phyloP scores from a whole-genome alignment of 176 grass and related monocot genomes.

The Ensete ventricosum region DNA sequence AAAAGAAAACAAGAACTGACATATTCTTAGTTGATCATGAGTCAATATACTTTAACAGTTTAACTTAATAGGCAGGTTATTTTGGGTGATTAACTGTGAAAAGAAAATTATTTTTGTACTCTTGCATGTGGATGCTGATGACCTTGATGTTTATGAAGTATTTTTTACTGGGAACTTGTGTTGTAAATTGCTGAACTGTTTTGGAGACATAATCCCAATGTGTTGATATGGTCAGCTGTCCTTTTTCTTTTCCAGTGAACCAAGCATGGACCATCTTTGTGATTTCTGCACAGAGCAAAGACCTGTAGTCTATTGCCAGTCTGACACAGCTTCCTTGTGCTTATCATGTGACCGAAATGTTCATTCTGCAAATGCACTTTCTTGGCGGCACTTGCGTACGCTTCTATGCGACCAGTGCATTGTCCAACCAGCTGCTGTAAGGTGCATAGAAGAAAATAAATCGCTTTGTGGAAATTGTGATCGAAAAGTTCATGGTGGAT shows the following conservation, averaged over 20 bases:
- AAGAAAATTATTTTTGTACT: too few species aligned
- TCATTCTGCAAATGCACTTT: conserved; percentile 92
- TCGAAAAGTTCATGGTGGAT: conserved; percentile 50
- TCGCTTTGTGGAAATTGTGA: conserved; percentile 87
- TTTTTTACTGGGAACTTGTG: too few species aligned
- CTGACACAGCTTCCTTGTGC: conserved; percentile 77
- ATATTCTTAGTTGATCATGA: too few species aligned
- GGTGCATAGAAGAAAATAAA: conserved; percentile 54
- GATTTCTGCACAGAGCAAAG: conserved; percentile 77
- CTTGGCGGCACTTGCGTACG: conserved; percentile 67
- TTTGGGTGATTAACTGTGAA: too few species aligned
- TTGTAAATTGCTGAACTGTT: not conserved
- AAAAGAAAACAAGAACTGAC: too few species aligned
- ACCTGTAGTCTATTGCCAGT: conserved; percentile 83
- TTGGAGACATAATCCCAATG: not conserved
- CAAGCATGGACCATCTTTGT: conserved; percentile 55
- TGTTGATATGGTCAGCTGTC: not conserved
- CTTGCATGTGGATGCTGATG: too few species aligned
- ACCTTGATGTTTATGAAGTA: too few species aligned
- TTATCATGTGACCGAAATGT: conserved; percentile 85
- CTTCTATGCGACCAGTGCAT: conserved; percentile 68
- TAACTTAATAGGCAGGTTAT: too few species aligned
- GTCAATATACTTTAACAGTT: too few species aligned
- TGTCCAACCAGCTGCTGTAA: conserved; percentile 60
- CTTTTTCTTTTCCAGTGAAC: not conserved